These are phyloP conservation scores for Cubamyces lactineus DNA, from an alignment of 768 basidiomycete species.

Conservation along the genomic window DNA sequence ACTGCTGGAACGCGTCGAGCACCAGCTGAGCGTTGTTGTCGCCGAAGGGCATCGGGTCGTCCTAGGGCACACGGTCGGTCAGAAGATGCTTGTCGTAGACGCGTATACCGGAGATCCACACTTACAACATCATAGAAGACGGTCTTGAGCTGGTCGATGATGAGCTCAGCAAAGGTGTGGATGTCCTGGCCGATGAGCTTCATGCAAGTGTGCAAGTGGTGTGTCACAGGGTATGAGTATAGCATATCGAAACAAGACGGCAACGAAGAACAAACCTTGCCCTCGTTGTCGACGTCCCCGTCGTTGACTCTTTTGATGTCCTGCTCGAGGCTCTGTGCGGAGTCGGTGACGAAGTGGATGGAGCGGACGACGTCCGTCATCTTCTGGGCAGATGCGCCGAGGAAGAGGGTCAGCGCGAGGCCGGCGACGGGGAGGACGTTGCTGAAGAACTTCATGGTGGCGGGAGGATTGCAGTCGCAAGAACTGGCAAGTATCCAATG, in stretches of 20 bases:
- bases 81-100: too few species aligned
- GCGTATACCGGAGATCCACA: background rate
- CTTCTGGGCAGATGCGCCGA: background rate
- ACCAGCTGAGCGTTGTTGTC: background rate
- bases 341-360: background rate
- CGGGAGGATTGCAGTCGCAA: background rate
- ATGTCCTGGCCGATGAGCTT: background rate
- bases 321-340: background rate
- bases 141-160: background rate
- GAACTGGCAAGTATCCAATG: too few species aligned
- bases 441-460: constrained; percentile 6
- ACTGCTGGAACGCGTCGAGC: background rate
- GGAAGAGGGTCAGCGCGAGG: background rate
- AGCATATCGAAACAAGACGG: too few species aligned
- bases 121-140: background rate
- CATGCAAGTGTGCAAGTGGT: too few species aligned
- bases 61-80: background rate
- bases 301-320: background rate
- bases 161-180: background rate
- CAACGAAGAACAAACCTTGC: background rate
- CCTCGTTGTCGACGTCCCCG: background rate
- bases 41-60: background rate
- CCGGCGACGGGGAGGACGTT: background rate
- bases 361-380: background rate
- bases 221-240: too few species aligned